These are phyloP conservation scores for Camellia japonica DNA, from an alignment of 148 eudicot species.

Conservation along the genomic window DNA sequence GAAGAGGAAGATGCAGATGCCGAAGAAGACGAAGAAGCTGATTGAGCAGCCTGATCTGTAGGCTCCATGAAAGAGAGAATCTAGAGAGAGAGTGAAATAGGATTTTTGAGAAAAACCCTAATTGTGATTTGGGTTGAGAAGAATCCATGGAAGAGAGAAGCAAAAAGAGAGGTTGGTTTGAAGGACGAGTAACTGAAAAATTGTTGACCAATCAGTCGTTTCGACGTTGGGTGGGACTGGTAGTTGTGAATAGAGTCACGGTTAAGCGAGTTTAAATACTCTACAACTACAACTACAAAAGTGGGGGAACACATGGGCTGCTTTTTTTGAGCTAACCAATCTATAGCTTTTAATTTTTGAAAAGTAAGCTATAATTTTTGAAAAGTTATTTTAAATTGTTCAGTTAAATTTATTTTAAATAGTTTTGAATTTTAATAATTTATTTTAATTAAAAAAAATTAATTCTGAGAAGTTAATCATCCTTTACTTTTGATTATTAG, in stretches of 20 bases:
- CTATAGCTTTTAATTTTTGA: no score
- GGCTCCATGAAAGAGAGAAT: not conserved
- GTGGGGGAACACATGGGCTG: no score
- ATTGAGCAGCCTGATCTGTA: not conserved
- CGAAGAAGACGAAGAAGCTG: not conserved
- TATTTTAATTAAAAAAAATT: no score
- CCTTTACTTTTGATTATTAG: no score
- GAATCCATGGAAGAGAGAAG: conserved; percentile 9
- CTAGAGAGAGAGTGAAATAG: not conserved
- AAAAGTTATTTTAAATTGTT: no score
- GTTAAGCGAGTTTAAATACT: not conserved
- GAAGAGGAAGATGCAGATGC: not conserved
- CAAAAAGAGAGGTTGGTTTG: no score
- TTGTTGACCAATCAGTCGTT: conserved; percentile 7
- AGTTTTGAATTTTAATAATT: no score
- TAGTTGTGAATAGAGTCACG: not conserved
- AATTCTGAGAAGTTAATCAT: no score
- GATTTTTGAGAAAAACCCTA: not conserved
- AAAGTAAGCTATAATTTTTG: no score
- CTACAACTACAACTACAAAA: no score
- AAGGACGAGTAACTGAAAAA: not conserved
- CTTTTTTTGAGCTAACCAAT: no score
- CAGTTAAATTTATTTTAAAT: no score
- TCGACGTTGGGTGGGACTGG: not conserved
- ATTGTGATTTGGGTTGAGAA: not conserved